phyloP scores from a whole-genome alignment of 163 green algal genomes.

The Prototheca wickerhamii region DNA sequence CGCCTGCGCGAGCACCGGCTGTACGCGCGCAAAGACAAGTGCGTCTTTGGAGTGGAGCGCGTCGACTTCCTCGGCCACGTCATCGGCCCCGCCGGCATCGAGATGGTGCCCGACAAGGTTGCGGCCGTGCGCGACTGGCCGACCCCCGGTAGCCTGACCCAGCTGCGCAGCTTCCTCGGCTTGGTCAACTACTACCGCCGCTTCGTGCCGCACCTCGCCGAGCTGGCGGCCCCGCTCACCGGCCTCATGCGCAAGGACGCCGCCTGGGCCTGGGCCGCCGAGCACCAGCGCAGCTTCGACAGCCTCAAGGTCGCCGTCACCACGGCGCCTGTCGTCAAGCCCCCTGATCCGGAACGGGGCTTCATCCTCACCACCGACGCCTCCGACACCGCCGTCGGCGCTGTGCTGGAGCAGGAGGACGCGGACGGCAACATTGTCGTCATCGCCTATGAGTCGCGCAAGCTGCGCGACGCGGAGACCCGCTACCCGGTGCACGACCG shows the following conservation, averaged over 20 bases:
- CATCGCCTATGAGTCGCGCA: conserved; percentile 25
- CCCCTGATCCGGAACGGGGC: neutral
- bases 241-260: conserved; percentile 20
- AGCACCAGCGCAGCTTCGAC: conserved; percentile 23
- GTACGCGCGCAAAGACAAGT: conserved; percentile 32
- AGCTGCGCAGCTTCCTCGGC: conserved; percentile 26
- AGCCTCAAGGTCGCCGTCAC: conserved; percentile 19
- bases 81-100: conserved; percentile 13
- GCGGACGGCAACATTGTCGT: conserved; percentile 1
- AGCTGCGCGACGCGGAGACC: conserved; percentile 24
- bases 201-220: conserved; percentile 22
- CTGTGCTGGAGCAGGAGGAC: conserved; percentile 29
- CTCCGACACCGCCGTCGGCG: conserved; percentile 20
- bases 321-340: conserved; percentile 11
- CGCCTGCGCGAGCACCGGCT: conserved; percentile 33
- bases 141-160: conserved; percentile 1
- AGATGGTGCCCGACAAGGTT: conserved; percentile 29
- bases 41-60: conserved; percentile 9
- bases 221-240: conserved; percentile 27
- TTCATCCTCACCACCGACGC: conserved; percentile 33
- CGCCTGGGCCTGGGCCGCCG: conserved; percentile 15
- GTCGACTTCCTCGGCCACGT: conserved; percentile 37
- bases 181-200: conserved; percentile 26
- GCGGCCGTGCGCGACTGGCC: conserved; percentile 23
- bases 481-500: conserved; percentile 35